Percentiles rank a stretch among this genome's conserved stretches.
phyloP scores from a whole-genome alignment of 371 early-diverging fungal genomes.

The Encephalitozoon romaleae region DNA sequence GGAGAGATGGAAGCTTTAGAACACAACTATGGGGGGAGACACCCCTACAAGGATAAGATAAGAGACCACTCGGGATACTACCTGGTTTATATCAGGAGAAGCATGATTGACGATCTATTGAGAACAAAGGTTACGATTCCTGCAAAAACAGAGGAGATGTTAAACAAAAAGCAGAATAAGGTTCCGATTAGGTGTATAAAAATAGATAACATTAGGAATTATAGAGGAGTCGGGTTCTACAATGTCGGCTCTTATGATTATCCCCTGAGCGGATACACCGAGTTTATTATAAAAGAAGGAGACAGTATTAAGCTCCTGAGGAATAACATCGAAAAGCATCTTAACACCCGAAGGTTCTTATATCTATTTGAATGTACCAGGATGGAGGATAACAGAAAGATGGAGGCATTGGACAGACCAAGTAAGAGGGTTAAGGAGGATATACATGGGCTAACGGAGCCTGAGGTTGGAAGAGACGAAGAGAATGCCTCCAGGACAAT shows the following conservation, averaged over 20 bases:
- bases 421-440: background rate
- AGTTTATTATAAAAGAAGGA: conserved; percentile 4
- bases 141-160: background rate
- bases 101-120: background rate
- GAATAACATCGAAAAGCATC: conserved; percentile 6
- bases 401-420: background rate
- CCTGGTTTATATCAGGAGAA: conserved; percentile 53
- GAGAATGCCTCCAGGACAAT: background rate
- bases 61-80: conserved; percentile 56
- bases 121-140: conserved; percentile 6
- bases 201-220: conserved; percentile 21
- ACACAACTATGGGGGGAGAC: conserved; percentile 66
- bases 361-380: conserved; percentile 22
- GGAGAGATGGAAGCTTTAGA: conserved; percentile 76
- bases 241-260: conserved; percentile 12
- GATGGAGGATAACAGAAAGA: background rate
- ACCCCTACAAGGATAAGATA: conserved; percentile 46
- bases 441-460: background rate
- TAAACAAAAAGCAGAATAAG: conserved; percentile 2
- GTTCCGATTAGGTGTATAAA: background rate
- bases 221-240: conserved; percentile 18
- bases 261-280: conserved; percentile 5
- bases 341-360: background rate
- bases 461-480: background rate
- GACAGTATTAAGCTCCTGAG: conserved; percentile 14